Base-by-base conservation (phyloP, 2,329 filamentous ascomycete species). In the Samsoniella hepiali region DNA sequence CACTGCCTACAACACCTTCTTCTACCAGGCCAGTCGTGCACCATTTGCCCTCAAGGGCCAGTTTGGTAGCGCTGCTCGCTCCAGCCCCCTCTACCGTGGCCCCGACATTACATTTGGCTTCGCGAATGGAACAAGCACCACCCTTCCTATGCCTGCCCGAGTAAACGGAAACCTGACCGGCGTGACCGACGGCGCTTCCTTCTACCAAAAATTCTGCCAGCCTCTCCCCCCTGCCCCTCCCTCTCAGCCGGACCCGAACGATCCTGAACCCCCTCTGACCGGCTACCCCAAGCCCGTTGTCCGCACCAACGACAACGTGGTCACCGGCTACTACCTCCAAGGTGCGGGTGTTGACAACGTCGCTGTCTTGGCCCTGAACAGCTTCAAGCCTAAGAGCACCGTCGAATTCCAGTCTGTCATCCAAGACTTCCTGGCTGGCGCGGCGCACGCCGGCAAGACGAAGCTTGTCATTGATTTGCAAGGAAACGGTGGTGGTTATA, bases 401-500 rank as follows among this genome's bases (percentile, higher is more conserved):
- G 54, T 67, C 42, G 72, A 77, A 60, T 79, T 78, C 64, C 73
- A 79, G 53, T 65, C 70, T 5, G 72, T 75, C 0, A 68, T 68
- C 45, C 68, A 69, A 42, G 68, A 75, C 31, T 77, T 77, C 63
- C 73, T 78, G 54, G 70, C 73, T 50, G 63, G 72, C n/a, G 74
- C 74, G 10, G 66, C 72, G 0, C 75, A 77, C 10, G 78, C 77
- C 1, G 82, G 81, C 63, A 87, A 86, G 74, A 85, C 79, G 53
- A 85, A 84, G 71, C 79, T 88, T 0, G 81, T 88, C 11, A 75
- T 89, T 36, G 85, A 88, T 67, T 73, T 88, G 6, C 80, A 79
- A 3, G 79, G 78, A 54, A 88, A 88, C 67, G 82, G 80, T 2
- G 86, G 86, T 49, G 86, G 86, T 31, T 80, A 78, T 15, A 82